Conservation (phyloP, 1,284 basidiomycete genomes). For the Athelia sp. region DNA sequence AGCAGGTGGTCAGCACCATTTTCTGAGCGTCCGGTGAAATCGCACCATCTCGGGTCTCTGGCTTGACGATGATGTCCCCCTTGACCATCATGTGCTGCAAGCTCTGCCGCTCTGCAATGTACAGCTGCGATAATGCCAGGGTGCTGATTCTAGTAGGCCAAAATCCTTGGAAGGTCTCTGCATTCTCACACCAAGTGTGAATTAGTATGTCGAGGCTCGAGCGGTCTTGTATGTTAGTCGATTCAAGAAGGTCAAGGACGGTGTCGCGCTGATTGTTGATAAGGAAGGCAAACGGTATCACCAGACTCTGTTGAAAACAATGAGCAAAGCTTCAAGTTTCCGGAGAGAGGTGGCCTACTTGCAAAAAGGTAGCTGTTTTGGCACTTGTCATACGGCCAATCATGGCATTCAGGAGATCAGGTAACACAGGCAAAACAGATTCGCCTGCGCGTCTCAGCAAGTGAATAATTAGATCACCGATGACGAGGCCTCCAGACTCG, state of each 20-base stretch:
- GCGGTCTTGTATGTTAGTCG: slow-evolving; percentile 50
- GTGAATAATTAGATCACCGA: slow-evolving; percentile 94
- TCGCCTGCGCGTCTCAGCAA: slow-evolving; percentile 79
- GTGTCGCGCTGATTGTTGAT: slow-evolving; percentile 80
- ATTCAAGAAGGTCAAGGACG: slow-evolving; percentile 71
- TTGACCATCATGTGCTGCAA: slow-evolving; percentile 73
- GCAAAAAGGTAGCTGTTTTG: slow-evolving; percentile 84
- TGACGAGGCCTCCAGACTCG: slow-evolving; percentile 85
- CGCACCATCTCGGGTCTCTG: slow-evolving; percentile 77
- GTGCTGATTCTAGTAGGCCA: slow-evolving; percentile 87
- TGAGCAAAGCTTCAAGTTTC: slow-evolving; percentile 1
- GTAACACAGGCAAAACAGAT: slow-evolving; percentile 76
- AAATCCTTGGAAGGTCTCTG: slow-evolving; percentile 90
- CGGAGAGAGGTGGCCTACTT: slow-evolving; percentile 39
- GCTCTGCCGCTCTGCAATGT: slow-evolving; percentile 59
- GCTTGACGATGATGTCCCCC: slow-evolving; percentile 87
- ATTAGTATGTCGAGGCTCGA: slow-evolving; percentile 78
- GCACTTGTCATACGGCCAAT: slow-evolving; percentile 76
- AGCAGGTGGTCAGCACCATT: slow-evolving; percentile 8
- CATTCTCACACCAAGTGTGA: slow-evolving; percentile 90
- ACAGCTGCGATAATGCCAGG: slow-evolving; percentile 78
- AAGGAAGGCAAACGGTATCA: slow-evolving; percentile 91
- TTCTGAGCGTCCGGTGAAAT: slow-evolving; percentile 2
- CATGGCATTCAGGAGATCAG: slow-evolving; percentile 83
- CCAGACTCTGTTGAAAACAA: slow-evolving; percentile 68